Evolutionary conservation across 1,284 basidiomycete genomes (phyloP), one percentile per base, ranked within the genome.

Genomic region (Ceratobasidium sp.): DNA sequence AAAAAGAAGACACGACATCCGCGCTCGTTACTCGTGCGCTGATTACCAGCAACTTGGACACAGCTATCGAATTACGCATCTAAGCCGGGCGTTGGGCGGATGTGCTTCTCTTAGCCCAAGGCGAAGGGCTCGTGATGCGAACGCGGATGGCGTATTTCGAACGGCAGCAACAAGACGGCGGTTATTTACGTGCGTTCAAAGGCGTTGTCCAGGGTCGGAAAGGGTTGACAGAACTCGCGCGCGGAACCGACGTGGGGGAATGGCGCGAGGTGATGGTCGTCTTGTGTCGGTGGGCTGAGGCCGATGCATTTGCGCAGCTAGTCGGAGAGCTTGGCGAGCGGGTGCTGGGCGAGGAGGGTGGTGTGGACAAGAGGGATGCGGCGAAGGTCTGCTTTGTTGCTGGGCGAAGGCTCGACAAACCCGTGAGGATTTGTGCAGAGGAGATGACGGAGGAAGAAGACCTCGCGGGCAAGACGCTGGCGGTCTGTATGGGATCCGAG

Each of bases 81-180:
- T 94, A 95, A 0, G 90, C 93, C 0, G 95, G 97, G 78, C 91
- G 96, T 54, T 98, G 92, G 82, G 97, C 98, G 6, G 98, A 99
- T 30, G 27, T 30, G 27, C 27, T 30, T 30, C 27, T 30, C 27
- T 30, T 30, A 30, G 27, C 27, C 27, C 96, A 95, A 27, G 93
- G 94, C 80, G 97, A 97, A 50, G 96, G 97, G 0, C 91, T 99
- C n/a, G 88, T 99, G 30, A 91, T 92, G 59, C 91, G 91, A 77
- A 97, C 96, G 0, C 97, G 99, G 83, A 95, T 95, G 84, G 93
- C 94, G 0, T 99, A 99, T 87, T 99, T 99, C 82, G 93, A 95
- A 83, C 89, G 91, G 70, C 90, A 92, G 79, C 88, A 91, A 16
- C 86, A 90, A 7, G 70, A 46, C 4, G 86, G 94, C 27, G 96